phyloP scores from a whole-genome alignment of 257 asterid species.

The Jaltomata sinuosa region DNA sequence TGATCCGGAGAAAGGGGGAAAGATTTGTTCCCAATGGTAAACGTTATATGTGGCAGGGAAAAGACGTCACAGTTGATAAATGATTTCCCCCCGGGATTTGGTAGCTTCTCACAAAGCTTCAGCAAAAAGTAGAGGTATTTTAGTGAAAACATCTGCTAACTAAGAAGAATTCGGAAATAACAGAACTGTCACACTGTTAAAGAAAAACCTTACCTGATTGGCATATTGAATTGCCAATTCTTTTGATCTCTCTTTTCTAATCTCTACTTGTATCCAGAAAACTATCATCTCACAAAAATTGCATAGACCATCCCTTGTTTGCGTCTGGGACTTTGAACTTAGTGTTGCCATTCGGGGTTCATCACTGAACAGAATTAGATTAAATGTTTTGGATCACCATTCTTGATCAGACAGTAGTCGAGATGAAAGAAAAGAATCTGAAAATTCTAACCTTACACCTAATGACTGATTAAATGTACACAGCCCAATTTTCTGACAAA shows the following conservation, averaged over 20 bases:
- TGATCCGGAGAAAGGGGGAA: slow-evolving; percentile 25
- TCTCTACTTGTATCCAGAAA: slow-evolving; percentile 24
- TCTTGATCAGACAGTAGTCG: not conserved
- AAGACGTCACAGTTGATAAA: slow-evolving; percentile 14
- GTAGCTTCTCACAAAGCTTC: slow-evolving; percentile 26
- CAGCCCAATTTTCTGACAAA: slow-evolving; percentile 9
- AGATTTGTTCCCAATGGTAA: slow-evolving; percentile 20
- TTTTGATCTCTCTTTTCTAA: slow-evolving; percentile 14
- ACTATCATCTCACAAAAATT: slow-evolving; percentile 22
- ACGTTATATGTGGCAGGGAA: slow-evolving; percentile 16
- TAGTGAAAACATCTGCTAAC: not conserved
- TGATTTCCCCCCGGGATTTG: slow-evolving; percentile 21
- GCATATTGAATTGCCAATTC: slow-evolving; percentile 12
- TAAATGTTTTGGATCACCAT: not conserved
- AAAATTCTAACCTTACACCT: slow-evolving; percentile 9
- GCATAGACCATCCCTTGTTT: not conserved
- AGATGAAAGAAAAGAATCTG: not conserved
- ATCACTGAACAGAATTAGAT: not conserved
- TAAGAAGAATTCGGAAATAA: not conserved
- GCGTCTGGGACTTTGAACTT: not conserved
- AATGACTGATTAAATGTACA: slow-evolving; percentile 6
- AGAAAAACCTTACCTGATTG: slow-evolving; percentile 8
- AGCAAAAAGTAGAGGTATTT: not conserved
- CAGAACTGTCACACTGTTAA: not conserved
- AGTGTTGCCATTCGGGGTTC: not conserved